phyloP scores from a whole-genome alignment of 2,329 filamentous ascomycete genomes.

The Pyrenochaeta sp. region DNA sequence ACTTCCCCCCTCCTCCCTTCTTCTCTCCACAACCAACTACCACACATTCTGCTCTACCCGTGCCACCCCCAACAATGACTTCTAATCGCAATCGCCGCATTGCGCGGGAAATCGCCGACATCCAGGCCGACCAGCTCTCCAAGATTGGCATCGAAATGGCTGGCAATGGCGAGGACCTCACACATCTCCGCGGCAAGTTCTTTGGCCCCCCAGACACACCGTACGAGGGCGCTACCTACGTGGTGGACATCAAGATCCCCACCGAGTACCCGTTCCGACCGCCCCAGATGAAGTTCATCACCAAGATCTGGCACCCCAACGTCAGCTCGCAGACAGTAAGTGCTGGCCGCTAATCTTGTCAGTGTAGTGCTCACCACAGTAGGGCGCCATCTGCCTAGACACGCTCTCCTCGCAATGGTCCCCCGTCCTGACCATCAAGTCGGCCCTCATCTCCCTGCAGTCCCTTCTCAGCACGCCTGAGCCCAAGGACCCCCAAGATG shows the following conservation, averaged over 20 bases:
- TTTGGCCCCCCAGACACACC: constrained; percentile 89
- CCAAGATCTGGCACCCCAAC: constrained; percentile 97
- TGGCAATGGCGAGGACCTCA: constrained; percentile 72
- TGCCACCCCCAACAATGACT: constrained; percentile 53
- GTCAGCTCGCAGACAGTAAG: constrained; percentile 90
- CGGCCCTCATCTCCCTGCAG: constrained; percentile 89
- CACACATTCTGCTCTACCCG: too few species aligned
- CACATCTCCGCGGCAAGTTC: constrained; percentile 83
- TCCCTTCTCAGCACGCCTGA: constrained; percentile 93
- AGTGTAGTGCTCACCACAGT: constrained; percentile 29
- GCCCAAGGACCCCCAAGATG: constrained; percentile 95
- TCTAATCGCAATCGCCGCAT: constrained; percentile 68
- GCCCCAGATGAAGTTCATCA: constrained; percentile 88
- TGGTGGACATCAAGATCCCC: constrained; percentile 86
- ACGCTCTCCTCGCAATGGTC: constrained; percentile 91
- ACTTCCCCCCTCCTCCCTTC: constrained; percentile 7
- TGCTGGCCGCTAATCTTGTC: constrained; percentile 22
- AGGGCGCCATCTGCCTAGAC: constrained; percentile 97
- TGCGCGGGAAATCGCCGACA: constrained; percentile 78
- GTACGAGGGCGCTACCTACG: constrained; percentile 84
- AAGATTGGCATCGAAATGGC: constrained; percentile 75
- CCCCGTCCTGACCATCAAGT: constrained; percentile 95
- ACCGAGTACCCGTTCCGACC: constrained; percentile 92
- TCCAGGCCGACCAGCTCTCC: constrained; percentile 75
- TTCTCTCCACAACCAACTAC: neutral